phyloP scores from a whole-genome alignment of 768 basidiomycete genomes.

The Rhizopogon roseolus region DNA sequence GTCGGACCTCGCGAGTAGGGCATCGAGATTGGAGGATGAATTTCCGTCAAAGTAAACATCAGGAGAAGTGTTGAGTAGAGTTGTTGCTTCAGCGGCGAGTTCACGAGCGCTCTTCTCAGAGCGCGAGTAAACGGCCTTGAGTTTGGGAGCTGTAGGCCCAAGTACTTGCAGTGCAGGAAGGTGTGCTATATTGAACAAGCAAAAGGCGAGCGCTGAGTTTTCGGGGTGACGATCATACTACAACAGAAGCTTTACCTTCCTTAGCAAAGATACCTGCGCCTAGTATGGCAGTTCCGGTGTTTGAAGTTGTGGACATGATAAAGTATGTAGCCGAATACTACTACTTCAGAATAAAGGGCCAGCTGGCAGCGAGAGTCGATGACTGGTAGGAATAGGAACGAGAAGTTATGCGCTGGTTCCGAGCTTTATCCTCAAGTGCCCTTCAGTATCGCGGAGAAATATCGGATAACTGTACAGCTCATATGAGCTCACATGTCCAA shows the following conservation, averaged over 20 bases:
- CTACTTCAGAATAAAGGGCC: no score
- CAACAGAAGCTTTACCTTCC: slow-evolving; percentile 42
- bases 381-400: neutral
- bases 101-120: slow-evolving; percentile 56
- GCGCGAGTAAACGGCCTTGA: slow-evolving; percentile 79
- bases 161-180: slow-evolving; percentile 67
- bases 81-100: slow-evolving; percentile 43
- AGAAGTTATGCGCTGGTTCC: neutral
- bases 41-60: slow-evolving; percentile 55
- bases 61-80: slow-evolving; percentile 34
- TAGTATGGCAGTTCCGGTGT: slow-evolving; percentile 65
- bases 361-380: no score
- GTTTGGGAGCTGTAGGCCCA: slow-evolving; percentile 37
- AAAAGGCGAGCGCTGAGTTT: slow-evolving; percentile 13
- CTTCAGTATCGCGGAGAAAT: slow-evolving; percentile 4
- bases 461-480: neutral
- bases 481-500: no score
- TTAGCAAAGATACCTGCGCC: slow-evolving; percentile 78
- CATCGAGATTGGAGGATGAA: slow-evolving; percentile 43
- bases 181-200: slow-evolving; percentile 46
- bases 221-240: slow-evolving; percentile 7
- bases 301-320: slow-evolving; percentile 33
- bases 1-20: slow-evolving; percentile 62
- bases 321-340: neutral
- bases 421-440: neutral